Conservation (phyloP, 371 early-diverging fungal genomes). For the Haplosporangium sp. region DNA sequence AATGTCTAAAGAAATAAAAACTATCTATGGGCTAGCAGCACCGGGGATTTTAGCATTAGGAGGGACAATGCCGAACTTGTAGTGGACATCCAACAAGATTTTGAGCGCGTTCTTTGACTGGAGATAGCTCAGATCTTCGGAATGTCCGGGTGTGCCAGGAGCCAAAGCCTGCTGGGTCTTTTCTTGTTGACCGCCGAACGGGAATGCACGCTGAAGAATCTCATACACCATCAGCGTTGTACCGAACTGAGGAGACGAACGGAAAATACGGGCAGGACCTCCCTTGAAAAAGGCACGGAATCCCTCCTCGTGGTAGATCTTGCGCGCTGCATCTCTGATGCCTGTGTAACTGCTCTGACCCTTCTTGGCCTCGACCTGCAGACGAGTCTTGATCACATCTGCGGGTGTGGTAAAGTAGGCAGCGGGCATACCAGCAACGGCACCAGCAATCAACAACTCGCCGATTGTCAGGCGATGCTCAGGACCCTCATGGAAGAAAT, state of each 20-base stretch:
- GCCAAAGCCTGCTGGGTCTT: slow-evolving; percentile 45
- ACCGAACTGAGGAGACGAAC: slow-evolving; percentile 97
- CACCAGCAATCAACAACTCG: slow-evolving; percentile 92
- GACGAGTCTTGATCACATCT: slow-evolving; percentile 98
- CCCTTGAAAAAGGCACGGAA: slow-evolving; percentile 97
- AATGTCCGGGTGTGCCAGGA: slow-evolving; percentile 25
- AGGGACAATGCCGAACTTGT: slow-evolving; percentile 57
- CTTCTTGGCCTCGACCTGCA: slow-evolving; percentile 96
- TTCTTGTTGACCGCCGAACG: slow-evolving; percentile 65
- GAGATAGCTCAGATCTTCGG: slow-evolving; percentile 57
- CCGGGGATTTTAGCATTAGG: slow-evolving; percentile 40
- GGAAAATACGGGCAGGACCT: slow-evolving; percentile 85
- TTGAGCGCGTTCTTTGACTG: slow-evolving; percentile 74
- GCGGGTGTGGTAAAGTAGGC: slow-evolving; percentile 98
- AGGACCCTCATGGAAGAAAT: slow-evolving; percentile 83
- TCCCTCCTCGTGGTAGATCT: slow-evolving; percentile 94
- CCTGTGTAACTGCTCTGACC: slow-evolving; percentile 93
- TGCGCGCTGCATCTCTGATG: slow-evolving; percentile 86
- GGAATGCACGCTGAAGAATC: slow-evolving; percentile 83
- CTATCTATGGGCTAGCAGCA: slow-evolving; percentile 11
- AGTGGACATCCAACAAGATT: slow-evolving; percentile 65
- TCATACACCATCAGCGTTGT: slow-evolving; percentile 95
- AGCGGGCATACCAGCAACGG: slow-evolving; percentile 98
- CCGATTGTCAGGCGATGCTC: slow-evolving; percentile 78
- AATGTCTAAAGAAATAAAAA: neutral